Base-by-base conservation (phyloP, 23 red algal species). In the Gracilariopsis chorda region DNA sequence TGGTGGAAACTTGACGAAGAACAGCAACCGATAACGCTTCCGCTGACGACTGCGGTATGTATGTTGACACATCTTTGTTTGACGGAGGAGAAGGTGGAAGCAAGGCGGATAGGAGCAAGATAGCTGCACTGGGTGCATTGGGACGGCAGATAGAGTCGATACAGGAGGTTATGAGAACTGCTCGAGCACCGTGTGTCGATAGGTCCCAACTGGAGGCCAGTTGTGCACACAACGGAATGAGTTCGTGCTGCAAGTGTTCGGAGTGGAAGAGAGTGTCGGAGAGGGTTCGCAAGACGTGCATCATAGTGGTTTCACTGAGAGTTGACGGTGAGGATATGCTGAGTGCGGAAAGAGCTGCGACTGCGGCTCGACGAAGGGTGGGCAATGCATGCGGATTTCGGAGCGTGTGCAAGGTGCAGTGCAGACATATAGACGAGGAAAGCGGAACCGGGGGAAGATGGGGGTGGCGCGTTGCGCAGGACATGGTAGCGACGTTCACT, bases 361-460 rank as follows among this genome's bases (percentile, higher is more conserved):
- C 67, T 44, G 67, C 67, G 2, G 67, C 37, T 5, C 67, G 67
- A 28, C 67, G 67, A 7, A 73, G 40, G 2, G 67, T 73, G 5
- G 67, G 67, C 13, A 73, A 42, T 25, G 67, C 67, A 17, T 42
- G 67, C n/a, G 4, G 67, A 42, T 73, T 73, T 24, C 47, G 67
- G 39, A 73, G 17, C 2, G 67, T 73, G 67, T 73, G 67, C 67
- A 73, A 42, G 4, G 67, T 73, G 37, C 67, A 73, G 14, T 73
- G 67, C 28, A 73, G 67, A 37, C 67, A 73, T 73, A 6, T 7
- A 17, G 67, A 73, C 23, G 0, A 7, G 17, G 67, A 37, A 1
- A 73, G 13, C 8, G 36, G 13, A 2, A 73, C 37, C n/a, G 67
- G 37, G n/a, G 67, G 67, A 73, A 73, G 67, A 23, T 73, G 67